Percentiles rank a stretch among this genome's conserved stretches.
These are phyloP conservation scores for Ogataea hybrid DNA, from an alignment of 1,139 yeast genomes.

Conservation along the genomic window DNA sequence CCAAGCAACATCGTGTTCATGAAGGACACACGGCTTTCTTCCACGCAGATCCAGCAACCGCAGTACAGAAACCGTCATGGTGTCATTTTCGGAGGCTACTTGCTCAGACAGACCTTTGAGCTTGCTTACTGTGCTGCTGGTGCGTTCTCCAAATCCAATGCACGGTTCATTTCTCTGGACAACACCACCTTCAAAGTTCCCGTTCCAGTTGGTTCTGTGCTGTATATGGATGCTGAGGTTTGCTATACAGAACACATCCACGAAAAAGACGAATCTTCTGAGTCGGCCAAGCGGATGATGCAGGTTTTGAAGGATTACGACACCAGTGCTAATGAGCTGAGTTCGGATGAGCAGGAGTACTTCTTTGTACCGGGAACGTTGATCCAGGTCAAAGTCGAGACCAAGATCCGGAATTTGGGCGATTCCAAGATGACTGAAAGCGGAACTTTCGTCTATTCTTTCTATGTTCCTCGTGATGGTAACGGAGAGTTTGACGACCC, in stretches of 20 bases:
- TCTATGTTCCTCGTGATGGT: conserved; percentile 69
- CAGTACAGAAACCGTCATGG: conserved; percentile 94
- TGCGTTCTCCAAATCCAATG: conserved; percentile 77
- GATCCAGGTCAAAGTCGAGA: conserved; percentile 85
- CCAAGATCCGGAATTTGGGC: conserved; percentile 61
- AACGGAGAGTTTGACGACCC: conserved; percentile 37
- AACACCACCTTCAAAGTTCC: conserved; percentile 91
- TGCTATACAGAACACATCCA: conserved; percentile 80
- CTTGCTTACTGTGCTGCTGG: conserved; percentile 92
- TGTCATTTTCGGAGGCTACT: conserved; percentile 92
- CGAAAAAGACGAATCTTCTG: conserved; percentile 36
- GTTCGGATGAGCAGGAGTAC: conserved; percentile 54
- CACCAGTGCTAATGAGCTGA: conserved; percentile 54
- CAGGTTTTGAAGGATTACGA: conserved; percentile 40
- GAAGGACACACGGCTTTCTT: conserved; percentile 67
- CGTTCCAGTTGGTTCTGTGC: conserved; percentile 90
- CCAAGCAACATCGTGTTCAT: conserved; percentile 56
- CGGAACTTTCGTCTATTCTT: conserved; percentile 86
- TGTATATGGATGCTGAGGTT: conserved; percentile 76
- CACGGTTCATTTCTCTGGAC: conserved; percentile 86
- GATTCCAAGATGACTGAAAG: conserved; percentile 58
- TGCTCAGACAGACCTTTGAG: conserved; percentile 88
- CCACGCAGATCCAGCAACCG: conserved; percentile 92
- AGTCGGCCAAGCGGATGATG: conserved; percentile 35
- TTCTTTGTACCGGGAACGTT: conserved; percentile 80